A percentile compares a stretch with the other conserved stretches of the same genome.
Evolutionary conservation across 805 yeast genomes (phyloP).

Genomic region (Yarrowia sp.): DNA sequence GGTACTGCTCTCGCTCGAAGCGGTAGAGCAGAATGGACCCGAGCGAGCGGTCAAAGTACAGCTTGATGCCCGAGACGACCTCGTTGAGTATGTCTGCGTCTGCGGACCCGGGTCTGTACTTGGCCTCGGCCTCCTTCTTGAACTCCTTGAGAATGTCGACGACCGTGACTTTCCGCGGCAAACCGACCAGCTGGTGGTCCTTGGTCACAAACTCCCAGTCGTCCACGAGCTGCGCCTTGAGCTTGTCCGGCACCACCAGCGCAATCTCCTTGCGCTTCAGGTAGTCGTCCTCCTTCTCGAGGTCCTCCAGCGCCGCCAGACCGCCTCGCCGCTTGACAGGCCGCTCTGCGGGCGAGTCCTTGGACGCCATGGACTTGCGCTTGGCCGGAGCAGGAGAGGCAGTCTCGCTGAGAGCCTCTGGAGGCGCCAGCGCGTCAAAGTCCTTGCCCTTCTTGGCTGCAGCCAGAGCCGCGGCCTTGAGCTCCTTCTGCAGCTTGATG

Average conservation of each 20-base stretch:
- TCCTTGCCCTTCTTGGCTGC: constrained; percentile 29
- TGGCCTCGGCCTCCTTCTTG: constrained; percentile 34
- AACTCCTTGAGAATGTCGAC: constrained; percentile 56
- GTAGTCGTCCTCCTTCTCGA: constrained; percentile 41
- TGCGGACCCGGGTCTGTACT: constrained; percentile 40
- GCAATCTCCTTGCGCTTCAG: constrained; percentile 49
- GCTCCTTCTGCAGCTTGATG: constrained; percentile 56
- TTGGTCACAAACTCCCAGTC: constrained; percentile 94
- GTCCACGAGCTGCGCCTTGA: constrained; percentile 74
- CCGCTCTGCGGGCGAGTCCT: constrained; percentile 12
- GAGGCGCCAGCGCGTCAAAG: constrained; percentile 28
- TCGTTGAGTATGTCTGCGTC: constrained; percentile 58
- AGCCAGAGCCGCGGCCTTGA: constrained; percentile 50
- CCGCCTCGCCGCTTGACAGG: constrained; percentile 33
- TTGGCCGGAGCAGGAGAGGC: constrained; percentile 25
- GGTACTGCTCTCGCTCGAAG: constrained; percentile 72
- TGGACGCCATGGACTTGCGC: constrained; percentile 31
- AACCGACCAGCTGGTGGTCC: constrained; percentile 62
- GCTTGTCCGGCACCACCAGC: constrained; percentile 57
- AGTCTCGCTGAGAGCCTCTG: constrained; percentile 25
- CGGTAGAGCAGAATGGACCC: constrained; percentile 70
- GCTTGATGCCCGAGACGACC: constrained; percentile 62
- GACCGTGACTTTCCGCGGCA: constrained; percentile 62
- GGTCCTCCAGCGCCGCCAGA: constrained; percentile 34
- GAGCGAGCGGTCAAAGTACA: constrained; percentile 71